phyloP scores from a whole-genome alignment of 176 grass and related monocot species.

The Avena eriantha region DNA sequence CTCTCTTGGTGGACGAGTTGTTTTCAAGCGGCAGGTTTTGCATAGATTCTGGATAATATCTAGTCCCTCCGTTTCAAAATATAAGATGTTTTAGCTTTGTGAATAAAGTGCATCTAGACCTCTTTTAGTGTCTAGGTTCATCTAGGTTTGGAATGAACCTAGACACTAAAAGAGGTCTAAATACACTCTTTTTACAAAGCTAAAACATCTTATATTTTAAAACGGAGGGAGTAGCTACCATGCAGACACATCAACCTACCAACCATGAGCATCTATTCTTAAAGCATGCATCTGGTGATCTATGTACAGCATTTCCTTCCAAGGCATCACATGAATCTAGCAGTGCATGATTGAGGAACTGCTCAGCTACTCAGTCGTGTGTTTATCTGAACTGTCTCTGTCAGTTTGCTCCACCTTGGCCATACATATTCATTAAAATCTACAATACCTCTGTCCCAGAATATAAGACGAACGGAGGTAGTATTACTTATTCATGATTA shows the following conservation, averaged over 20 bases:
- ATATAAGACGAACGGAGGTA: too few relatives aligned
- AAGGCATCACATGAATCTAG: not conserved
- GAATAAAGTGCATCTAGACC: too few relatives aligned
- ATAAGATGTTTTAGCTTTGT: too few relatives aligned
- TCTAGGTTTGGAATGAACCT: too few relatives aligned
- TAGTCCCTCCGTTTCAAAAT: too few relatives aligned
- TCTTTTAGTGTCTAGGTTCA: too few relatives aligned
- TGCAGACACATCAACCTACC: slow-evolving; percentile 13
- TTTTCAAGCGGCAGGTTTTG: slow-evolving; percentile 29
- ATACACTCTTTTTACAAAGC: too few relatives aligned
- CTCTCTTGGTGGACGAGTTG: not conserved
- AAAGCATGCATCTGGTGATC: slow-evolving; percentile 9
- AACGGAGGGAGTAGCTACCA: too few relatives aligned
- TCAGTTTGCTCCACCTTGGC: slow-evolving; percentile 1
- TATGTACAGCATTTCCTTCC: not conserved
- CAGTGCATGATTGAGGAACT: slow-evolving; percentile 26
- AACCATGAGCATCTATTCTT: slow-evolving; percentile 24
- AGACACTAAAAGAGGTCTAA: too few relatives aligned
- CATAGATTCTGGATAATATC: slow-evolving; percentile 45
- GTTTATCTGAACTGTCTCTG: not conserved
- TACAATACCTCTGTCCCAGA: too few relatives aligned
- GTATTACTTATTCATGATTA: not conserved
- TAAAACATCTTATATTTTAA: too few relatives aligned
- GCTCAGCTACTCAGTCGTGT: not conserved
- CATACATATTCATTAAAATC: not conserved